Evolutionary conservation across 2,329 filamentous ascomycete genomes (phyloP).

Genomic region (Phyllosticta paracitricarpa): DNA sequence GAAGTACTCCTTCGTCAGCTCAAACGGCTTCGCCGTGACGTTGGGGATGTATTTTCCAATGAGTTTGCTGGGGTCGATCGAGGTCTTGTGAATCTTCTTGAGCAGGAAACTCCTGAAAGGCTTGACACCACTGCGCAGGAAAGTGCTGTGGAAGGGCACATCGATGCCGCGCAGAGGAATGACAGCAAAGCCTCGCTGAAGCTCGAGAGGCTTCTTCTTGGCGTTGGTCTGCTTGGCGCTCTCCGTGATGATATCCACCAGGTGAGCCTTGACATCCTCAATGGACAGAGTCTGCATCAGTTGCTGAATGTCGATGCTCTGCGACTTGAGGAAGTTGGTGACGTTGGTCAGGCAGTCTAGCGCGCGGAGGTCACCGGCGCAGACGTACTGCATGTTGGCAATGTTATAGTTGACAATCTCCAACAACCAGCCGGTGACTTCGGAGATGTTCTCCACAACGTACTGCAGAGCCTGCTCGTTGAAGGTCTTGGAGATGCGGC

Average conservation of each 20-base stretch:
- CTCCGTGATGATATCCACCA: constrained; percentile 82
- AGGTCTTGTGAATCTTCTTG: constrained; percentile 99
- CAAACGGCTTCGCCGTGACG: constrained; percentile 91
- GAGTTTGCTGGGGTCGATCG: constrained; percentile 92
- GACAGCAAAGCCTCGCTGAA: constrained; percentile 92
- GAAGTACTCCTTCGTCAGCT: constrained; percentile 96
- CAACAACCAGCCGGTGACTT: constrained; percentile 87
- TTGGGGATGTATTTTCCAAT: constrained; percentile 99
- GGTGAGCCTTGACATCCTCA: constrained; percentile 82
- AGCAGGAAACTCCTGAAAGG: constrained; percentile 96
- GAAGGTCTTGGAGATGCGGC: constrained; percentile 96
- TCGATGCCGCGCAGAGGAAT: constrained; percentile 96
- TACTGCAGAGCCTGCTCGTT: constrained; percentile 96
- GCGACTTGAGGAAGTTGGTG: constrained; percentile 88
- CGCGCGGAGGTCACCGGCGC: constrained; percentile 56
- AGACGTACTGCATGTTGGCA: constrained; percentile 61
- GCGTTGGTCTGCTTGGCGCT: constrained; percentile 77
- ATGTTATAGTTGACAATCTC: constrained; percentile 97
- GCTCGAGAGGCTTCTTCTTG: constrained; percentile 79
- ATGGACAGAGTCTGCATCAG: constrained; percentile 78
- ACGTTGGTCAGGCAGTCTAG: constrained; percentile 63
- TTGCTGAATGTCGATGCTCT: constrained; percentile 94
- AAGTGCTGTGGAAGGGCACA: constrained; percentile 98
- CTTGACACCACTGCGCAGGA: constrained; percentile 95
- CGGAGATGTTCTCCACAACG: constrained; percentile 88